phyloP scores from a whole-genome alignment of 139 green algal species.

The Pleodorina starrii region DNA sequence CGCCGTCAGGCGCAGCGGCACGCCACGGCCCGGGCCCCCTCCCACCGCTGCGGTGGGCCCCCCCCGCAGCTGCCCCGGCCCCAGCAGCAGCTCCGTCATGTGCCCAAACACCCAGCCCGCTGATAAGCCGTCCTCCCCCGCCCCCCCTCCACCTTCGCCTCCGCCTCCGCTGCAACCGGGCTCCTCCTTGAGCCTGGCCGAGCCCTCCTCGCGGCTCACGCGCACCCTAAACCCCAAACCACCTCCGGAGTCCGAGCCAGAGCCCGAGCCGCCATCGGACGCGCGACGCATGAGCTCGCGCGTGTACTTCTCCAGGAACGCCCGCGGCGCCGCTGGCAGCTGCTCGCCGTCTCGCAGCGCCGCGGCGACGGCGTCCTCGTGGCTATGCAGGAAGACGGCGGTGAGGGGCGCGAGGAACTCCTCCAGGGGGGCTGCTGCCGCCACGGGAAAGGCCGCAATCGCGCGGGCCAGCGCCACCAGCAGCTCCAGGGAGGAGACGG shows the following conservation, averaged over 20 bases:
- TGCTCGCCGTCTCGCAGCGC: neutral
- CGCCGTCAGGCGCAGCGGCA: neutral
- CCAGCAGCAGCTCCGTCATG: neutral
- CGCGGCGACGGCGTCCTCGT: neutral
- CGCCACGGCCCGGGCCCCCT: neutral
- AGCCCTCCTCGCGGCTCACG: no score
- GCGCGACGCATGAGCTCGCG: neutral
- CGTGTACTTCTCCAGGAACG: neutral
- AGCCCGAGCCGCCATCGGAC: neutral
- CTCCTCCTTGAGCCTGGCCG: neutral
- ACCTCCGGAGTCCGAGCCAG: no score
- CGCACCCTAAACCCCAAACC: no score
- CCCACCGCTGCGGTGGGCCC: no score
- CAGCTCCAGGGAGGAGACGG: constrained; percentile 11
- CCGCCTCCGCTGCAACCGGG: no score
- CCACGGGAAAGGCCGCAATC: neutral
- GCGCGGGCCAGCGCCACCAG: neutral
- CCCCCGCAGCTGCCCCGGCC: neutral
- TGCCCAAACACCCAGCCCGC: neutral
- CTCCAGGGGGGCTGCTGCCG: neutral
- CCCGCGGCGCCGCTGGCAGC: neutral
- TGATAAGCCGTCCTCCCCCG: no score
- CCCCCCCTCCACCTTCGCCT: neutral
- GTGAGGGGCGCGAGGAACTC: neutral
- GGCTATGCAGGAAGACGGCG: neutral